Conservation (phyloP, 768 basidiomycete species). For the Lentinula detonsa region DNA sequence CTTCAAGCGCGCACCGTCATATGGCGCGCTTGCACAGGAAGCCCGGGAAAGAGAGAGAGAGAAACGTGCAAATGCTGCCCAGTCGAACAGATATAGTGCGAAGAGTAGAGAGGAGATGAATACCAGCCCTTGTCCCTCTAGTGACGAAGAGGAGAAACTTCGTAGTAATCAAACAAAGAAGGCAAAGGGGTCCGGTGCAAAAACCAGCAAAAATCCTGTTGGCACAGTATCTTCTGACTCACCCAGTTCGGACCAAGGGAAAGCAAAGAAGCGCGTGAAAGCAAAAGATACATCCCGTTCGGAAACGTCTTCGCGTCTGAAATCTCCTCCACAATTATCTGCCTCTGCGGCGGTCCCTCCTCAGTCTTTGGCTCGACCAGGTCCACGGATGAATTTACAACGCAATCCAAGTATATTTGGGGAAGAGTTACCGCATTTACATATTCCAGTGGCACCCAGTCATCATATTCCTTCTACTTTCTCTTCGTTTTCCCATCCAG, state of each 20-base stretch:
- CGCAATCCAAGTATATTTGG: slow-evolving; percentile 67
- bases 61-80: slow-evolving; percentile 5
- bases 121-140: slow-evolving; percentile 45
- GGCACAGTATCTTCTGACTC: slow-evolving; percentile 13
- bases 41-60: slow-evolving; percentile 7
- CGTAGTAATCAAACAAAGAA: slow-evolving; percentile 61
- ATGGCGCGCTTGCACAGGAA: slow-evolving; percentile 35
- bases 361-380: slow-evolving; percentile 21
- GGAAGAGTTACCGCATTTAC: slow-evolving; percentile 50
- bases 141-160: slow-evolving; percentile 72
- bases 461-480: slow-evolving; percentile 5
- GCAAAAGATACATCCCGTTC: neutral
- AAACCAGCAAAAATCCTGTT: slow-evolving; percentile 9
- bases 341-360: slow-evolving; percentile 3
- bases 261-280: slow-evolving; percentile 11
- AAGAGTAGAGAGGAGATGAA: slow-evolving; percentile 2
- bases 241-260: slow-evolving; percentile 14
- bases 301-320: slow-evolving; percentile 6
- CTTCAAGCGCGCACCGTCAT: slow-evolving; percentile 57
- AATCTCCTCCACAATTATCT: neutral
- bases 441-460: slow-evolving; percentile 20
- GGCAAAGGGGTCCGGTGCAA: slow-evolving; percentile 28
- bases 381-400: slow-evolving; percentile 34
- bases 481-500: slow-evolving; percentile 3
- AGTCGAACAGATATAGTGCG: slow-evolving; percentile 1